phyloP scores from a whole-genome alignment of 352 stramenopile genomes.

The Plasmopara muralis region DNA sequence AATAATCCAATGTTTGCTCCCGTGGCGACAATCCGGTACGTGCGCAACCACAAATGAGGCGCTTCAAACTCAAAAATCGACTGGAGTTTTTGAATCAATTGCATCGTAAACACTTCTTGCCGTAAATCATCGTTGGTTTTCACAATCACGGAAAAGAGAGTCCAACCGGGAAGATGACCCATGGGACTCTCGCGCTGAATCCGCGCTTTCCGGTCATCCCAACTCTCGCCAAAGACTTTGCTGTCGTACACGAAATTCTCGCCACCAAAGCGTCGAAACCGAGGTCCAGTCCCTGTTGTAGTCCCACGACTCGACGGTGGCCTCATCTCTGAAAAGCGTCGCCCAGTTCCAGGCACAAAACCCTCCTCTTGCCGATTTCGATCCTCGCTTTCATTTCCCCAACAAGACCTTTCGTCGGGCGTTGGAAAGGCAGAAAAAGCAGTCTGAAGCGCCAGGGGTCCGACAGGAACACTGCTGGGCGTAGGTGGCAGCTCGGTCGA shows the following conservation, averaged over 20 bases:
- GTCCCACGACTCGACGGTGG: constrained; percentile 24
- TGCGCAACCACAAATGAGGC: constrained; percentile 88
- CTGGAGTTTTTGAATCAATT: constrained; percentile 93
- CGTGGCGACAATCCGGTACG: constrained; percentile 94
- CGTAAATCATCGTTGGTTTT: constrained; percentile 97
- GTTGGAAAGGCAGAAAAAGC: too few relatives aligned
- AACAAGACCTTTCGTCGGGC: too few relatives aligned
- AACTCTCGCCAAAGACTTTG: constrained; percentile 74
- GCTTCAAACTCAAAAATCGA: constrained; percentile 92
- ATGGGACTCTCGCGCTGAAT: constrained; percentile 67
- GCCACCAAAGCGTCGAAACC: constrained; percentile 24
- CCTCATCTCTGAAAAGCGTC: constrained; percentile 15
- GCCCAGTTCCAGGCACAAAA: too few relatives aligned
- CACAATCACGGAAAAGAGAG: constrained; percentile 92
- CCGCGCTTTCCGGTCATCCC: constrained; percentile 49
- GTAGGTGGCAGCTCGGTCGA: constrained; percentile 25
- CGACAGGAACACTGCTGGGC: neutral
- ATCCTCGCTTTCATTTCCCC: too few relatives aligned
- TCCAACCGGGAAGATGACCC: constrained; percentile 78
- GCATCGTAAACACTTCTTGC: constrained; percentile 96
- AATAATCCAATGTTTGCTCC: constrained; percentile 91
- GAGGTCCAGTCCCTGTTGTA: constrained; percentile 19
- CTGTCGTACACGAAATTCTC: constrained; percentile 76
- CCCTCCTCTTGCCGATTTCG: too few relatives aligned
- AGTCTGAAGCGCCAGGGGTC: too few relatives aligned